Evolutionary conservation across 805 yeast species (phyloP).

Genomic region (Wickerhamomyces mucosus): DNA sequence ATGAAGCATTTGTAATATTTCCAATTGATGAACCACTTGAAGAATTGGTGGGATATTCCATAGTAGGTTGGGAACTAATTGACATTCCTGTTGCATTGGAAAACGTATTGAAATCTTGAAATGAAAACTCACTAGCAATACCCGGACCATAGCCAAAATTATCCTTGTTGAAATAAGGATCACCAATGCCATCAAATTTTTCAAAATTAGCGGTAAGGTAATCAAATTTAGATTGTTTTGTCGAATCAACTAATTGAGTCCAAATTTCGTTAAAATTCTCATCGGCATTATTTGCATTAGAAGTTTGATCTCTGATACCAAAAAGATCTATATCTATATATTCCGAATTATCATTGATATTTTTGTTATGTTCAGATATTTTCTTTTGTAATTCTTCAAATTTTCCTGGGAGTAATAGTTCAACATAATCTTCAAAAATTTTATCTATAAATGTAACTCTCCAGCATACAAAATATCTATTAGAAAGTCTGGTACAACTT

Average conservation of each 20-base stretch:
- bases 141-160: not conserved
- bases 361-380: slow-evolving; percentile 1
- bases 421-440: slow-evolving; percentile 16
- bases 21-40: not conserved
- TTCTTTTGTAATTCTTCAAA: slow-evolving; percentile 4
- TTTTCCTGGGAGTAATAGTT: slow-evolving; percentile 11
- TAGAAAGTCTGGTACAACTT: slow-evolving; percentile 10
- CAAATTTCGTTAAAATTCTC: slow-evolving; percentile 11
- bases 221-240: slow-evolving; percentile 20
- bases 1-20: no score
- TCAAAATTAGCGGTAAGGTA: slow-evolving; percentile 18
- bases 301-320: not conserved
- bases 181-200: slow-evolving; percentile 12
- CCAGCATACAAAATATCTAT: slow-evolving; percentile 21
- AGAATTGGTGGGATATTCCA: not conserved
- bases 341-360: not conserved
- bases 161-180: slow-evolving; percentile 15
- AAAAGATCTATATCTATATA: slow-evolving; percentile 2
- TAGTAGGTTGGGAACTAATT: not conserved
- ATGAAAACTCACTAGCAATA: slow-evolving; percentile 2
- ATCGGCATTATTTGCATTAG: slow-evolving; percentile 1
- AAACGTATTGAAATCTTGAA: slow-evolving; percentile 7
- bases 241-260: slow-evolving; percentile 16
- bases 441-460: slow-evolving; percentile 15
- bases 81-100: not conserved